A percentile compares a stretch with the other conserved stretches of the same genome.
Evolutionary conservation across 2,329 filamentous ascomycete genomes (phyloP).

Genomic region (Epichloe coenophiala): DNA sequence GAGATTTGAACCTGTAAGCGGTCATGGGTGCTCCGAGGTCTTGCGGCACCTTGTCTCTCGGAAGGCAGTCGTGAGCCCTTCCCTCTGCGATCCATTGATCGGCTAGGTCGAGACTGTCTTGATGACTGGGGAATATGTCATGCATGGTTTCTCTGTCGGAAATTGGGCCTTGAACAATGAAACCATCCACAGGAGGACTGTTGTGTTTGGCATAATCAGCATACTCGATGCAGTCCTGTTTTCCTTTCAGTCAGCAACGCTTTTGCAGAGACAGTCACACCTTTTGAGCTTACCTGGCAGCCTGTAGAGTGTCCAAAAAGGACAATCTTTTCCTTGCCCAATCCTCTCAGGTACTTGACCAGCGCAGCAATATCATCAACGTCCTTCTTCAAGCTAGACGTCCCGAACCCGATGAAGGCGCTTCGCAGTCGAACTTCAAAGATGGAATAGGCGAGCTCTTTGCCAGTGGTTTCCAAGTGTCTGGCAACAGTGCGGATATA

Average conservation of each 20-base stretch:
- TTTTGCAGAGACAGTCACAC: not conserved
- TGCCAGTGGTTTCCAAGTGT: conserved; percentile 22
- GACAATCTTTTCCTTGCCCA: conserved; percentile 37
- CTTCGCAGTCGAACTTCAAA: conserved; percentile 44
- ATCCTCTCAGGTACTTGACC: conserved; percentile 37
- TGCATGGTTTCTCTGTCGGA: conserved; percentile 58
- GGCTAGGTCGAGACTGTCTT: conserved; percentile 34
- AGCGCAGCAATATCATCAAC: conserved; percentile 39
- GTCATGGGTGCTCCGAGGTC: conserved; percentile 33
- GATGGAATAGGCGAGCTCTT: conserved; percentile 33
- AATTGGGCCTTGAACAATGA: conserved; percentile 68
- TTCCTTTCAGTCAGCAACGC: not conserved
- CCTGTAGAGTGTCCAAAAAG: conserved; percentile 47
- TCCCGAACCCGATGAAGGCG: conserved; percentile 40
- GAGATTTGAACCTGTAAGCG: conserved; percentile 38
- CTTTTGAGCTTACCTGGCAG: conserved; percentile 30
- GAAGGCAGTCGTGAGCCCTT: conserved; percentile 40
- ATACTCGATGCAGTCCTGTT: conserved; percentile 44
- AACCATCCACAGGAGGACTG: conserved; percentile 51
- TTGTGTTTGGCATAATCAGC: conserved; percentile 27
- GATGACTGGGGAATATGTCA: conserved; percentile 30
- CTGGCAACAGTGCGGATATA: conserved; percentile 38
- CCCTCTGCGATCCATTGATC: conserved; percentile 41
- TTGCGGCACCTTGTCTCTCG: conserved; percentile 27
- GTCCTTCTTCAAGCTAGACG: conserved; percentile 35